phyloP scores from a whole-genome alignment of 495 filamentous ascomycete genomes.

The Daldinia bambusicola region DNA sequence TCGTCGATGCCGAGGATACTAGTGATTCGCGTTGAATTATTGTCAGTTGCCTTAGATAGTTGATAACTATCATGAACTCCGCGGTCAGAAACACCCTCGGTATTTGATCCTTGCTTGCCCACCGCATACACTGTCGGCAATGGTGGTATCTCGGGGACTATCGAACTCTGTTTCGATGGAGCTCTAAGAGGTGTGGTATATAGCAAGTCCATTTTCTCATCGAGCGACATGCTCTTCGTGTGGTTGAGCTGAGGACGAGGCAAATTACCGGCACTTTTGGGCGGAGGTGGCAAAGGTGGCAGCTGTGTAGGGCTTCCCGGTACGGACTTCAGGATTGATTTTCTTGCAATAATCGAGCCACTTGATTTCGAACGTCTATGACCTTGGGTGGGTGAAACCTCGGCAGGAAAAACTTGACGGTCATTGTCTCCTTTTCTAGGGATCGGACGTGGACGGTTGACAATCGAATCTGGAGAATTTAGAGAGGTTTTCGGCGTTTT shows the following conservation, averaged over 20 bases:
- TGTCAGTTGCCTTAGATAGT: slow-evolving; percentile 46
- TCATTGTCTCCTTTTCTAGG: slow-evolving; percentile 55
- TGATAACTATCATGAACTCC: slow-evolving; percentile 25
- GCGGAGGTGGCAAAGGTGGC: slow-evolving; percentile 57
- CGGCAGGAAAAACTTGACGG: slow-evolving; percentile 54
- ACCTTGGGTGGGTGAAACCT: slow-evolving; percentile 47
- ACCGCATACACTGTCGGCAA: slow-evolving; percentile 50
- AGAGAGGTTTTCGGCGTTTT: slow-evolving; percentile 43
- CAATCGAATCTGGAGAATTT: slow-evolving; percentile 51
- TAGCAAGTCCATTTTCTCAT: slow-evolving; percentile 62
- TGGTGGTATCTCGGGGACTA: slow-evolving; percentile 56
- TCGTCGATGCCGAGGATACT: slow-evolving; percentile 56
- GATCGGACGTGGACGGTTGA: slow-evolving; percentile 64
- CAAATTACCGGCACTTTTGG: slow-evolving; percentile 50
- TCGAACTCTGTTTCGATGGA: slow-evolving; percentile 51
- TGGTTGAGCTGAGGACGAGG: slow-evolving; percentile 54
- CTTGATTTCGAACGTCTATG: slow-evolving; percentile 60
- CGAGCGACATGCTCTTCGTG: slow-evolving; percentile 65
- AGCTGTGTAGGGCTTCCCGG: slow-evolving; percentile 61
- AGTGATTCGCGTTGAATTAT: slow-evolving; percentile 50
- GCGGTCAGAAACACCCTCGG: slow-evolving; percentile 6
- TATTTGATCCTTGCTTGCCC: slow-evolving; percentile 8
- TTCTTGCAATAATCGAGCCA: slow-evolving; percentile 53
- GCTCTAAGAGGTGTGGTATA: slow-evolving; percentile 57
- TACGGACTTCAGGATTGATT: slow-evolving; percentile 55